Evolutionary conservation across 176 grass and related monocot species (phyloP), one percentile per base, ranked within the genome.

Genomic region (Carex littledalei): DNA sequence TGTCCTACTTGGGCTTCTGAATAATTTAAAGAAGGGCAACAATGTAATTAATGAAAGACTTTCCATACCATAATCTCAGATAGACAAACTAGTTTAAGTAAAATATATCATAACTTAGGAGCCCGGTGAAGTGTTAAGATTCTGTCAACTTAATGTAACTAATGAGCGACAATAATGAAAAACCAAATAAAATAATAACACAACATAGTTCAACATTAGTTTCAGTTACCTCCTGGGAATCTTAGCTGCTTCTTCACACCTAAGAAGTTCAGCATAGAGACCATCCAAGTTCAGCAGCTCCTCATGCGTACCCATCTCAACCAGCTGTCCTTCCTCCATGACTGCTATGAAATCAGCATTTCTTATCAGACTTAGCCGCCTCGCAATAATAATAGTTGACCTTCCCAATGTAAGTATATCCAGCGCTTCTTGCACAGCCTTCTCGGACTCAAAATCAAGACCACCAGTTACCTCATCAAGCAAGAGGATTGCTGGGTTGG

Each of bases 281-380:
- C 93, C 90, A 78, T 99, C 91, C 60, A 95, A 92, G 72, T 93
- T 93, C 74, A 99, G 85, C 88, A 99, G 89, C 85, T 99, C 93
- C 86, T 99, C 96, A 71, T 99, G 96, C 53, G 93, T 95, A 60
- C 96, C 96, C 96, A 99, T 99, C 88, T 99, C 96, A 67, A 95
- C 91, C 88, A 99, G 96, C 83, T 95, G 96, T 66, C 96, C 93
- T 87, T 95, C 93, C 90, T 95, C 96, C 96, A 98, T 95, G 52
- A 95, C 96, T 61, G 93, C 96, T 86, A 98, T 98, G 84, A 93
- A 99, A 88, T 99, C 96, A 90, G 96, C 96, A 92, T 99, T 92
- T 78, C 93, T 95, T 79, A 99, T 99, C 85, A 99, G 91, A 78
- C 91, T 89, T 78, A 99, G 89, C 60, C 93, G 91, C 83, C 96